Percentiles rank a stretch among this genome's conserved stretches.
These are phyloP conservation scores for Solanum ossicruentum DNA, from an alignment of 257 asterid species.

Conservation along the genomic window DNA sequence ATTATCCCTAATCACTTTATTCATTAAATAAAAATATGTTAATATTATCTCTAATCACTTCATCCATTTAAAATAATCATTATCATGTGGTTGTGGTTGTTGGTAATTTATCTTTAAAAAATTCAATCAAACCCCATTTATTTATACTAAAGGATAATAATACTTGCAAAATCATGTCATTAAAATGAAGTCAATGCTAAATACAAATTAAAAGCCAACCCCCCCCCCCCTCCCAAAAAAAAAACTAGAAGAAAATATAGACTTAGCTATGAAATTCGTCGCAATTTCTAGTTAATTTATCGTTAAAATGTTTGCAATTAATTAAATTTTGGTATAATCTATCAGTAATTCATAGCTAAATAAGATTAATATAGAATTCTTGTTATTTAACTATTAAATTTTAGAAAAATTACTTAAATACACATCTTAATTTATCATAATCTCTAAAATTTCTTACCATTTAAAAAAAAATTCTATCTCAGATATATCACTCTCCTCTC, in stretches of 20 bases:
- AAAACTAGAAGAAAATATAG: too few species aligned
- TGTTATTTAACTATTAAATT: too few species aligned
- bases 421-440: too few species aligned
- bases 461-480: too few species aligned
- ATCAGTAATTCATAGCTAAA: background rate
- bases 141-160: conserved; percentile 2
- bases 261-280: background rate
- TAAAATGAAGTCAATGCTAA: background rate
- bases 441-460: too few species aligned
- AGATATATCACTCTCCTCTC: too few species aligned
- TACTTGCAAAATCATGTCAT: conserved; percentile 1
- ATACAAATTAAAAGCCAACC: background rate
- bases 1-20: background rate
- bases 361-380: too few species aligned
- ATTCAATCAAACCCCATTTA: conserved; percentile 5
- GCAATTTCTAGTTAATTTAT: background rate
- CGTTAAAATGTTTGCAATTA: too few species aligned
- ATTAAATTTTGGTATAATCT: too few species aligned
- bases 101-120: background rate
- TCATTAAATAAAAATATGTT: background rate
- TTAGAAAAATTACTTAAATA: too few species aligned
- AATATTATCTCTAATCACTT: background rate
- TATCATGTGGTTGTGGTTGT: background rate
- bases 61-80: background rate
- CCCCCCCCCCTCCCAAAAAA: too few species aligned